Conservation (phyloP, 2,329 filamentous ascomycete species). For the Aspergillus niger region DNA sequence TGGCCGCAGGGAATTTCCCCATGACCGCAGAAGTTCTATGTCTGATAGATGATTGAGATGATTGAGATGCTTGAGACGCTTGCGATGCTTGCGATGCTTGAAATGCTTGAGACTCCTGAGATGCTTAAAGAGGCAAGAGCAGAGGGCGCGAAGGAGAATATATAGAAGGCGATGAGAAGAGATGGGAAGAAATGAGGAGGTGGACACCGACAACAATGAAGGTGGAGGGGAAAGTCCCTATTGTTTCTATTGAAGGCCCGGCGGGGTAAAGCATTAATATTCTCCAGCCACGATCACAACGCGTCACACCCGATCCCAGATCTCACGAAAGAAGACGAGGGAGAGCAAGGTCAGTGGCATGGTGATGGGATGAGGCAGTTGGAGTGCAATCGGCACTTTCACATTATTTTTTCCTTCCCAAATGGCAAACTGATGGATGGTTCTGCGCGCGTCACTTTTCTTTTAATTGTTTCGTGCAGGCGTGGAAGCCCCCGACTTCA, state of each 20-base stretch:
- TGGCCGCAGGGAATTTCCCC: conserved; percentile 44
- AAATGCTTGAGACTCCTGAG: no score
- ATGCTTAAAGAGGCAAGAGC: neutral
- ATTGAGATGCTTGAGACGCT: no score
- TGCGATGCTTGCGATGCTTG: neutral
- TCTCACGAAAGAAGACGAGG: neutral
- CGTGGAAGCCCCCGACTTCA: neutral
- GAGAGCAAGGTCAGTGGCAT: neutral
- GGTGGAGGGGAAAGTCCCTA: neutral
- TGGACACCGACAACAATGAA: neutral
- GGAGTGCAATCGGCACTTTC: neutral
- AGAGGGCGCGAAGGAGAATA: neutral
- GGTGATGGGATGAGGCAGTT: neutral
- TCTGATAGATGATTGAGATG: neutral
- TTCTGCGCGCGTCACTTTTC: neutral
- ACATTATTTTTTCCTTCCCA: neutral
- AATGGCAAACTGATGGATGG: neutral
- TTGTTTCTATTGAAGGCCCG: neutral
- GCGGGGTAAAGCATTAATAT: neutral
- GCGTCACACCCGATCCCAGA: neutral
- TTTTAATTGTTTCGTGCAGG: neutral
- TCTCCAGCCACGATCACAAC: neutral
- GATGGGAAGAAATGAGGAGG: neutral
- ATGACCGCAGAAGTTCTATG: conserved; percentile 22
- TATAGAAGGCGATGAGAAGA: neutral